These are phyloP conservation scores for Aristolochia californica DNA, from an alignment of 164 flowering plant genomes.

Conservation along the genomic window DNA sequence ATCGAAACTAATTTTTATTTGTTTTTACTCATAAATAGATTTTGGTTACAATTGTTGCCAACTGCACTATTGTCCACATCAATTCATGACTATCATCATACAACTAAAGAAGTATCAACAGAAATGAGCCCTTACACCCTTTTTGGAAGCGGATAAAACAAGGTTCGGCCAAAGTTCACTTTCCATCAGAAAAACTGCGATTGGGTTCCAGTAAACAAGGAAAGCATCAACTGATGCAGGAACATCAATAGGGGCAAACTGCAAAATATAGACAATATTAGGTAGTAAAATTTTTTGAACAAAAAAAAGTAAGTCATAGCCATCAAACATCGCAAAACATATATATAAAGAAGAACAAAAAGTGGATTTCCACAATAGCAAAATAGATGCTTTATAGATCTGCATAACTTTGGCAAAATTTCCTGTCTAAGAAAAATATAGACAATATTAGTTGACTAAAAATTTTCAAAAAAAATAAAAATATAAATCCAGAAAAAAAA, in stretches of 20 bases:
- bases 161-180: slow-evolving; percentile 98
- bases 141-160: slow-evolving; percentile 54
- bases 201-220: slow-evolving; percentile 80
- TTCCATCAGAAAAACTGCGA: slow-evolving; percentile 65
- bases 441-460: too few species aligned
- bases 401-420: too few species aligned
- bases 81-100: too few species aligned
- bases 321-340: background rate
- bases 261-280: slow-evolving; percentile 9
- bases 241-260: slow-evolving; percentile 87
- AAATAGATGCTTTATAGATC: too few species aligned
- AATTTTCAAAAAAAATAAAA: too few species aligned
- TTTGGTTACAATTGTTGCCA: too few species aligned
- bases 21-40: too few species aligned
- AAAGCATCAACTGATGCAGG: slow-evolving; percentile 63
- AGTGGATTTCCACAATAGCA: background rate
- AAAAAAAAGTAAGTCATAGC: background rate
- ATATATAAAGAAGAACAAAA: background rate
- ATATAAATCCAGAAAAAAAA: too few species aligned
- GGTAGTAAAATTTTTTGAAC: background rate
- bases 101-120: background rate
- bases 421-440: too few species aligned
- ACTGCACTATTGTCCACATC: too few species aligned
- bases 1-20: too few species aligned
- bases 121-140: slow-evolving; percentile 48